phyloP scores from a whole-genome alignment of 768 basidiomycete genomes.

The Lactifluus volemus region DNA sequence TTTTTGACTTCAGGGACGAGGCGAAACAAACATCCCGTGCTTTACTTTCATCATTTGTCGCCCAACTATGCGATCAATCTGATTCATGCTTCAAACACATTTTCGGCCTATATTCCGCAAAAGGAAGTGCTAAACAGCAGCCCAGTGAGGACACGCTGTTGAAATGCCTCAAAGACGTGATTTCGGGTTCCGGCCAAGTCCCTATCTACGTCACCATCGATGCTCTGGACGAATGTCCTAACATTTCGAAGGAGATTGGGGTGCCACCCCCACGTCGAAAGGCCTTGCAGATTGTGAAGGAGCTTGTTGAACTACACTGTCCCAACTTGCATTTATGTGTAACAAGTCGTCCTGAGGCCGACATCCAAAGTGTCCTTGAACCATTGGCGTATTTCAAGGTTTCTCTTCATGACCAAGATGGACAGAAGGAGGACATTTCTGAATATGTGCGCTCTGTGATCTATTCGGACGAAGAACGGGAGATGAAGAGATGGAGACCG shows the following conservation, averaged over 20 bases:
- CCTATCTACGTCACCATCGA: neutral
- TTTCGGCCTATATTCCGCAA: neutral
- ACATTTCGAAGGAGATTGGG: neutral
- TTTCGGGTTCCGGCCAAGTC: neutral
- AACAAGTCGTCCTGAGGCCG: neutral
- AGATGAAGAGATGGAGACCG: neutral
- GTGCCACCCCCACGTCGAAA: neutral
- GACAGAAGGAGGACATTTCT: neutral
- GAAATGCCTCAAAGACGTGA: neutral
- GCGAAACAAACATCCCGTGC: neutral
- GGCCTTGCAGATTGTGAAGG: neutral
- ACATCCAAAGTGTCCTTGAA: neutral
- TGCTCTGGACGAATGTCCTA: neutral
- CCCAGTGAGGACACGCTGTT: neutral
- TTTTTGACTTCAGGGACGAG: neutral
- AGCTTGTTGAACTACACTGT: neutral
- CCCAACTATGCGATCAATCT: neutral
- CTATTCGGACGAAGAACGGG: neutral
- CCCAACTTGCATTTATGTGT: neutral
- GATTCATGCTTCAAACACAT: neutral
- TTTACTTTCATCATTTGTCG: neutral
- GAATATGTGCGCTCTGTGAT: neutral
- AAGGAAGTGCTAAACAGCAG: neutral
- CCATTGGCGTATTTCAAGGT: neutral
- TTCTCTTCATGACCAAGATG: neutral